Evolutionary conservation across 805 yeast genomes (phyloP).

Genomic region (Ogataea methanolica): DNA sequence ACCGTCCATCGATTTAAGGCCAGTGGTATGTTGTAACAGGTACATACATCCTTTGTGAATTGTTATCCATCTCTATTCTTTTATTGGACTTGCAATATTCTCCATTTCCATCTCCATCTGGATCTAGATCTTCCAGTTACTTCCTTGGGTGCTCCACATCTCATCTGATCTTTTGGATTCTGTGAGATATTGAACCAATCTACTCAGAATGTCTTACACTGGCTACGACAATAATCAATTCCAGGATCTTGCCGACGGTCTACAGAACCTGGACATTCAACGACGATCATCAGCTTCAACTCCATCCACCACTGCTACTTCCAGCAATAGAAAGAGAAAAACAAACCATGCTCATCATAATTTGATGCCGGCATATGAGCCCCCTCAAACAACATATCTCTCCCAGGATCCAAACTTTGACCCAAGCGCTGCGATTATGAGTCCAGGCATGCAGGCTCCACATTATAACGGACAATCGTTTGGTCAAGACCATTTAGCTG

Average conservation of each 20-base stretch:
- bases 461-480: conserved; percentile 4
- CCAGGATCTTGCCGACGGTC: conserved; percentile 9
- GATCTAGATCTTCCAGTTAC: too few relatives aligned
- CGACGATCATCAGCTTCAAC: not conserved
- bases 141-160: too few relatives aligned
- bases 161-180: not conserved
- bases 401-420: conserved; percentile 18
- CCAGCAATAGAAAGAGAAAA: conserved; percentile 15
- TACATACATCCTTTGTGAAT: too few relatives aligned
- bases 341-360: conserved; percentile 26
- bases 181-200: not conserved
- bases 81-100: too few relatives aligned
- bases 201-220: conserved; percentile 1
- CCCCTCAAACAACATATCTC: conserved; percentile 2
- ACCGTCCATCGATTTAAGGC: too few relatives aligned
- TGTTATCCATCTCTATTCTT: too few relatives aligned
- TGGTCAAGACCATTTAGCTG: not conserved
- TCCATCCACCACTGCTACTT: not conserved
- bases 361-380: conserved; percentile 13
- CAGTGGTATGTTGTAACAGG: too few relatives aligned
- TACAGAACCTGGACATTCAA: conserved; percentile 11
- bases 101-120: too few relatives aligned
- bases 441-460: conserved; percentile 25
- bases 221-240: conserved; percentile 5
- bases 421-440: conserved; percentile 30